Conservation (phyloP, 108 stramenopile genomes). For the Skeletonema tropicum region DNA sequence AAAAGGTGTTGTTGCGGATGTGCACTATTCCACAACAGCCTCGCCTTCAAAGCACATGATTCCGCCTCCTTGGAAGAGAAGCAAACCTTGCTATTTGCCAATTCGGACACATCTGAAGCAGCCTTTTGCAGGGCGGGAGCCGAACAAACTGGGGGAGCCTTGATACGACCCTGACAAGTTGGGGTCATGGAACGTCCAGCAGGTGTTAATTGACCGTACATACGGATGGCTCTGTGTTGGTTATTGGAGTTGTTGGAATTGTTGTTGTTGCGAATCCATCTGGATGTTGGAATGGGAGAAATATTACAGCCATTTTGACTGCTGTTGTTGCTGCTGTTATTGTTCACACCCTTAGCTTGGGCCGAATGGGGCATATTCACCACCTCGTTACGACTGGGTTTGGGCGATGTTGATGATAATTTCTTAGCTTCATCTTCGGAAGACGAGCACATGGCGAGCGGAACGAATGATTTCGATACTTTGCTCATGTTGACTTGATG, state of each 20-base stretch:
- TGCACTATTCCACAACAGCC: neutral
- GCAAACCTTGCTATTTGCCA: slow-evolving; percentile 12
- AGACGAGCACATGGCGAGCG: neutral
- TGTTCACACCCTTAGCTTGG: neutral
- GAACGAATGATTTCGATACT: neutral
- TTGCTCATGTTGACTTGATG: neutral
- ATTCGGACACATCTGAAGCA: slow-evolving; percentile 18
- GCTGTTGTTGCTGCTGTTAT: neutral
- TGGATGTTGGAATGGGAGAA: slow-evolving; percentile 21
- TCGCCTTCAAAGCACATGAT: slow-evolving; percentile 22
- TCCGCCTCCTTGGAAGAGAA: slow-evolving; percentile 25
- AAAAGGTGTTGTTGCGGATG: too few species aligned
- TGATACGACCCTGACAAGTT: slow-evolving; percentile 33
- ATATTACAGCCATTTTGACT: neutral
- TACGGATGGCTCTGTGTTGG: neutral
- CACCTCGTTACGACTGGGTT: neutral
- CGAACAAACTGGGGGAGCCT: slow-evolving; percentile 35
- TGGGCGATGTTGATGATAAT: neutral
- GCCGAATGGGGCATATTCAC: neutral
- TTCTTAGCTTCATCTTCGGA: neutral
- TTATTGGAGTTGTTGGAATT: neutral
- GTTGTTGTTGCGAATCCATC: neutral
- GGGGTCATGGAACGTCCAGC: slow-evolving; percentile 30
- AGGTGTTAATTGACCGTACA: slow-evolving; percentile 14
- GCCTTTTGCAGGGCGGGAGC: slow-evolving; percentile 13